These are phyloP conservation scores for Alternaria gansuensis DNA, from an alignment of 2,329 filamentous ascomycete species.

Conservation along the genomic window DNA sequence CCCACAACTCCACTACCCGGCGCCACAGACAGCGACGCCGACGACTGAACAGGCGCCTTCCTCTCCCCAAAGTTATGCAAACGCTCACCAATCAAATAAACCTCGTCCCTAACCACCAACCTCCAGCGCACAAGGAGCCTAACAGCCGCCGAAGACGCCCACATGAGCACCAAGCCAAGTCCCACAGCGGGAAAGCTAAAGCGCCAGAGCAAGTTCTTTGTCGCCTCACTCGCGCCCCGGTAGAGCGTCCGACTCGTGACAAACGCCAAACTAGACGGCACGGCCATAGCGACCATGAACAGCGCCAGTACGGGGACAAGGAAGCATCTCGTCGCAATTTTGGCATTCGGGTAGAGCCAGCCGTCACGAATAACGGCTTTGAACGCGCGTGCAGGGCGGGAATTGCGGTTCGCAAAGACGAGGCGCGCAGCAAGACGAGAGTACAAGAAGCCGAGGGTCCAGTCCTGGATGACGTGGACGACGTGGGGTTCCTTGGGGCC, in stretches of 20 bases:
- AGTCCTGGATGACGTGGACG: constrained; percentile 88
- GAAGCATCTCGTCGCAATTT: constrained; percentile 83
- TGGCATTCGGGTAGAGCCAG: constrained; percentile 79
- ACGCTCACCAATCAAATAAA: constrained; percentile 92
- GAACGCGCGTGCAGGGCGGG: constrained; percentile 77
- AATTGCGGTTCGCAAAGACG: constrained; percentile 72
- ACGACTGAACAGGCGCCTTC: constrained; percentile 24
- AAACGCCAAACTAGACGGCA: constrained; percentile 70
- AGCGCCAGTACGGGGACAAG: constrained; percentile 76
- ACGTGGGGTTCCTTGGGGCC: constrained; percentile 66
- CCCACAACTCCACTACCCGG: background rate
- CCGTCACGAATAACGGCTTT: constrained; percentile 74
- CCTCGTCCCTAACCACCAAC: constrained; percentile 85
- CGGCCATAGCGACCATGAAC: constrained; percentile 68
- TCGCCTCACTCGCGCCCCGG: constrained; percentile 55
- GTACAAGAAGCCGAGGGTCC: constrained; percentile 92
- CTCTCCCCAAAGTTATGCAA: constrained; percentile 89
- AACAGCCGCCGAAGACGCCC: constrained; percentile 60
- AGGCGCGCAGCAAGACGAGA: constrained; percentile 79
- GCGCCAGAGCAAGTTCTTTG: constrained; percentile 65
- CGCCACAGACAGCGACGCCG: background rate
- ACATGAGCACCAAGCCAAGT: constrained; percentile 57
- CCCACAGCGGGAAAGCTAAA: constrained; percentile 77
- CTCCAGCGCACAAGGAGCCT: constrained; percentile 78
- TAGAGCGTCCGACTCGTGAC: constrained; percentile 57